Percentiles rank a stretch among this genome's conserved stretches.
phyloP scores from a whole-genome alignment of 192 early-diverging fungal genomes.

The Umbelopsis sp. region DNA sequence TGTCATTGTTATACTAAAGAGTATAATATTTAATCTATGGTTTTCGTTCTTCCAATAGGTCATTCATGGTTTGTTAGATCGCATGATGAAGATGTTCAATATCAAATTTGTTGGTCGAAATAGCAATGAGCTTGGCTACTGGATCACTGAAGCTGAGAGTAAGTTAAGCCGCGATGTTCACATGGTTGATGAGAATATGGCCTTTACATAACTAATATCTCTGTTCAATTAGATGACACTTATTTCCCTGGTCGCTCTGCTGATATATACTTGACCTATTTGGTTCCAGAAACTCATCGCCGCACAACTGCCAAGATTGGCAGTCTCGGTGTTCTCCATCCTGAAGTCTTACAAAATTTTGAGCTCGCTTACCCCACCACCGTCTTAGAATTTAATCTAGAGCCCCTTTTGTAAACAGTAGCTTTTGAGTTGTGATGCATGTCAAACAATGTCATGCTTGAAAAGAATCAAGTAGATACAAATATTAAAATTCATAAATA shows the following conservation, averaged over 20 bases:
- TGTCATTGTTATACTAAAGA: no score
- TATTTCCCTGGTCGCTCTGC: conserved; percentile 93
- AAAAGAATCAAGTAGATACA: no score
- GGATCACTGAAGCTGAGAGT: conserved; percentile 77
- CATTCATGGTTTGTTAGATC: conserved; percentile 92
- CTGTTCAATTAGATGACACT: conserved; percentile 58
- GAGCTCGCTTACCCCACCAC: conserved; percentile 86
- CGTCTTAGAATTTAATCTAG: conserved; percentile 92
- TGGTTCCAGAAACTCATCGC: conserved; percentile 30
- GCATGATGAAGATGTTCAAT: conserved; percentile 82
- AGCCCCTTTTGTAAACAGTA: conserved; percentile 82
- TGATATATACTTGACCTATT: conserved; percentile 75
- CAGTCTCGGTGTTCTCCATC: conserved; percentile 90
- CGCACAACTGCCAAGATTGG: conserved; percentile 66
- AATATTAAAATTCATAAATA: no score
- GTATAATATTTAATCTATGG: not conserved
- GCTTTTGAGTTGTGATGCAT: not conserved
- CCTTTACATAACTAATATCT: not conserved
- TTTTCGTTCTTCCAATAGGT: conserved; percentile 52
- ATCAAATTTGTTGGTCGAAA: conserved; percentile 50
- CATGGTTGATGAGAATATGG: not conserved
- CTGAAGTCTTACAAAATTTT: conserved; percentile 84
- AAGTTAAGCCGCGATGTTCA: conserved; percentile 25
- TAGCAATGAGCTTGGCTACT: conserved; percentile 69
- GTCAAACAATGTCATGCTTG: not conserved